Base-by-base conservation (phyloP, 257 asterid genomes). In the Ophiorrhiza pumila region DNA sequence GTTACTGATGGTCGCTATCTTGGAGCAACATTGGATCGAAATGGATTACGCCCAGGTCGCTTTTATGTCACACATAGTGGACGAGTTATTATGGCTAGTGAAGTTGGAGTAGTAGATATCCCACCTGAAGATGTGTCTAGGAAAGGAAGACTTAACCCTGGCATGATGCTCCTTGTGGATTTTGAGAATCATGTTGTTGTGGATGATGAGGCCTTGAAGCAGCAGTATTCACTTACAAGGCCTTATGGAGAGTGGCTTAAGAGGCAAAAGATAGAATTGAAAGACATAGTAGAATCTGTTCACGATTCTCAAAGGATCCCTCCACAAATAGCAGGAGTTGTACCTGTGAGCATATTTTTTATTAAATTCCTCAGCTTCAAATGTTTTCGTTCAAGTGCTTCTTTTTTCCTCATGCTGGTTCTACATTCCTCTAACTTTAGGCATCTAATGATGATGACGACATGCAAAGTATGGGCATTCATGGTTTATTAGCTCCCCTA, bases 101-200 rank as follows among this genome's bases (percentile, higher is more conserved):
- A 95, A 89, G 99, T 95, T 78, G 99, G 99, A 53, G 99, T 95
- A 52, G 99, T 95, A 76, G 99, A 95, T 85, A 88, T 95, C 60
- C 96, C 99, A 64, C 94, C 98, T 15, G 98, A 89, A 80, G 99
- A 95, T 82, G 96, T 95, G 49, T 80, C 88, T 75, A 87, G 92
- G 82, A 95, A 95, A 83, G 99, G 99, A 75, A 88, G 99, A 81
- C 97, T 95, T 69, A 95, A 95, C 81, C 99, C 99, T 72, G 99
- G 99, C 64, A 95, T 95, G 98, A 95, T 95, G 99, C 99, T 95
- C 78, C 92, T 95, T 63, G 98, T 95, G 76, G 99, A 95, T 87
- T 95, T 95, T 82, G 98, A 95, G 87, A 95, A 95, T 78, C 97
- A 92, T 78, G 86, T 87, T 72, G 97, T 95, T 63, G 99, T 95